Percentiles rank a stretch among this genome's conserved stretches.
phyloP scores from a whole-genome alignment of 371 early-diverging fungal genomes.

The Paraphysoderma sedebokerense region DNA sequence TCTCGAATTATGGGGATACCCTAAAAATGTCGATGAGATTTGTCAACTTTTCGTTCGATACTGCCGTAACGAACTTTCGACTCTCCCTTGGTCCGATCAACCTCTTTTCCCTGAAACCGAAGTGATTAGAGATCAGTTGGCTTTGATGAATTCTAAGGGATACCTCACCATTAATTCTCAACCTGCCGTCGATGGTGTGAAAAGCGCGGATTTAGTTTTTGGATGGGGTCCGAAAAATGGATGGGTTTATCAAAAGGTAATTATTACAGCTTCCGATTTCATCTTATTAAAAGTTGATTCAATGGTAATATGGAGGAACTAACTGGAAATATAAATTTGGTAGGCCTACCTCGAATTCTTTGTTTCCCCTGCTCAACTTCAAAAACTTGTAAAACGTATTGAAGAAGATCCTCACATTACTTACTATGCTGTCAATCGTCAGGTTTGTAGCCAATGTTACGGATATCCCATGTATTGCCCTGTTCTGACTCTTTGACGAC shows the following conservation, averaged over 20 bases:
- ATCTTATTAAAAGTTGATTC: not conserved
- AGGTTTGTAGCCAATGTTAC: constrained; percentile 7
- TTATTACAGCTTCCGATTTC: not conserved
- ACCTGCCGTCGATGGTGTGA: constrained; percentile 84
- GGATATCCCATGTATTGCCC: too few species aligned
- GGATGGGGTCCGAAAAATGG: constrained; percentile 97
- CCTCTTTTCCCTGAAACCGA: constrained; percentile 66
- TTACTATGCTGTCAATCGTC: constrained; percentile 77
- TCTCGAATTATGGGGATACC: constrained; percentile 61
- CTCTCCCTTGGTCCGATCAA: constrained; percentile 86
- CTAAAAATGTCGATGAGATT: constrained; percentile 45
- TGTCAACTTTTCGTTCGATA: constrained; percentile 59
- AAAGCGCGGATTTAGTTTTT: constrained; percentile 52
- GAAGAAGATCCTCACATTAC: constrained; percentile 40
- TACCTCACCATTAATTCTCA: constrained; percentile 92
- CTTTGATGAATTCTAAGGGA: constrained; percentile 54
- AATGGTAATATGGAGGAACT: not conserved
- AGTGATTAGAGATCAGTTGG: constrained; percentile 48
- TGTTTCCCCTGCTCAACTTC: constrained; percentile 49
- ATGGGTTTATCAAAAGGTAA: constrained; percentile 85
- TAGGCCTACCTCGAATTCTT: constrained; percentile 88
- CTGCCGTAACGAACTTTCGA: constrained; percentile 50
- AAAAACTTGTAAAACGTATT: constrained; percentile 45
- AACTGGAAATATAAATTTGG: not conserved
- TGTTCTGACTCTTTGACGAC: too few species aligned